Base-by-base conservation (phyloP, 2,329 filamentous ascomycete genomes). In the Curvularia eragrostidis region DNA sequence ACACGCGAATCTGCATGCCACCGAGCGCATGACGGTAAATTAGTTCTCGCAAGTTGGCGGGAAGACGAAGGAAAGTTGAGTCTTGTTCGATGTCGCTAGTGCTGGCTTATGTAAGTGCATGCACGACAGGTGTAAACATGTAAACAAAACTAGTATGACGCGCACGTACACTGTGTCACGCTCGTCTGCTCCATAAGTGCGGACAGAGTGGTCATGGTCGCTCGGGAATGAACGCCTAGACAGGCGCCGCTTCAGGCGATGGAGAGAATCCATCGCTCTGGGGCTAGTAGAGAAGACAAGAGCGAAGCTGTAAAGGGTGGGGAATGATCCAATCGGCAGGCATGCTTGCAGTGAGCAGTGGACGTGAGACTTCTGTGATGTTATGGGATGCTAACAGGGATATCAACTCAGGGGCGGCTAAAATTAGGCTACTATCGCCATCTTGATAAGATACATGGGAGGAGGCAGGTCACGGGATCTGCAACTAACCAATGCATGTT, bases 1-100 rank as follows among this genome's bases (percentile, higher is more conserved):
- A 54, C 6, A 54, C 36, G 18, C 52, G 44, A 28, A 49, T 54
- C 12, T 48, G 52, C 12, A 36, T 19, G 21, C 36, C 44, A 9
- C 52, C 52, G 36, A 54, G 52, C 4, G 43, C 52, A 21, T 48
- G 39, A n/a, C 28, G 13, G 44, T 48, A 49, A 10, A 54, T 54
- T 24, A 39, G 21, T 32, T 48, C 28, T 15, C 52, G 52, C 19
- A 54, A 8, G 12, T 30, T 32, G 21, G 44, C 44, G 13, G 52
- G 44, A 19, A 54, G 44, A 8, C 44, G 52, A 6, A 54, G 46
- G 28, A 54, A 54, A 6, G 19, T 13, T 10, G 52, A 49, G 9
- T 32, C 15, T 30, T 49, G 36, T 42, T 43, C 28, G 28, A 49
- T 49, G n/a, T 30, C 41, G 13, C 2, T 10, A 41, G 26, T 49